Evolutionary conservation across 257 asterid genomes (phyloP).

Genomic region (Nicotiana tabacum): DNA sequence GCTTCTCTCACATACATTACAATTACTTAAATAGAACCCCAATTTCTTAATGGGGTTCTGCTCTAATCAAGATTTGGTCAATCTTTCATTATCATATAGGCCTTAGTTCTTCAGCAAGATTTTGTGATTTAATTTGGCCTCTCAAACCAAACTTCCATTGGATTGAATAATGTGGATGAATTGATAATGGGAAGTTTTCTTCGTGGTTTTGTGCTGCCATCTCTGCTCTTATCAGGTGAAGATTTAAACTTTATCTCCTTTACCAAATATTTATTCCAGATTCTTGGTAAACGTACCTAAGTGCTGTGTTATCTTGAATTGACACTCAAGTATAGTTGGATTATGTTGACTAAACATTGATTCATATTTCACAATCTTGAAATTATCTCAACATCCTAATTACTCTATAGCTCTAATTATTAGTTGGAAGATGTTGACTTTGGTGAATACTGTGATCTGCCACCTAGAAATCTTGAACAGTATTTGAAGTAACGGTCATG

Average conservation of each 20-base stretch:
- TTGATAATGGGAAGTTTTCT: conserved; percentile 57
- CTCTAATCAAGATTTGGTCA: not conserved
- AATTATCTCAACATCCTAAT: not conserved
- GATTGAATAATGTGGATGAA: conserved; percentile 25
- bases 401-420: not conserved
- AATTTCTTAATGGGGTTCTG: conserved; percentile 9
- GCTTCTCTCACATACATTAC: not conserved
- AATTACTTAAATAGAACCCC: not conserved
- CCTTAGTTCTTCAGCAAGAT: not conserved
- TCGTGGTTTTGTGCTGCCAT: conserved; percentile 64
- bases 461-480: not conserved
- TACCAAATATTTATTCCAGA: not conserved
- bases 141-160: not conserved
- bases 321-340: not conserved
- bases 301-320: not conserved
- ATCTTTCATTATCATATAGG: not conserved
- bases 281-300: not conserved
- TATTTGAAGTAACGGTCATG: not conserved
- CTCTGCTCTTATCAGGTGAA: conserved; percentile 64
- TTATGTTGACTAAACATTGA: not conserved
- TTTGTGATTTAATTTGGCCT: not conserved
- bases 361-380: not conserved
- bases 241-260: not conserved
- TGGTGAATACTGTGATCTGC: not conserved
- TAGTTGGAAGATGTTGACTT: not conserved